Base-by-base conservation (phyloP, 306 rosid genomes). In the Begonia loranthoides region DNA sequence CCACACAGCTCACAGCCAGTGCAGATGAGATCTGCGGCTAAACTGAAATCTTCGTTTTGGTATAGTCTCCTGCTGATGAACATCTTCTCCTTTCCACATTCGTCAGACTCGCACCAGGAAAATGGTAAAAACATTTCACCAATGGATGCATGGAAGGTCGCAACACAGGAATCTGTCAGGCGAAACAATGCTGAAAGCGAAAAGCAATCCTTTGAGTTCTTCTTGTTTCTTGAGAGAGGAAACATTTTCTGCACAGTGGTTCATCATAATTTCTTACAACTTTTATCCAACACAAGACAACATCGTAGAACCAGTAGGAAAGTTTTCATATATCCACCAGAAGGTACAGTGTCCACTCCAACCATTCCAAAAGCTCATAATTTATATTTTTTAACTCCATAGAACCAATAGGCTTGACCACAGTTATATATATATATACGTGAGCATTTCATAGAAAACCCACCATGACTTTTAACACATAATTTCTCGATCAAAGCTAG, bases 1-100 rank as follows among this genome's bases (percentile, higher is more conserved):
- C 95, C 93, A 15, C 97, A 84, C 6, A 84, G 64, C 69, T 58
- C 77, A 70, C 97, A 88, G 49, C 97, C 97, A 47, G 74, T 77
- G 71, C 82, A 84, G 45, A 88, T 65, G 62, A 88, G 80, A 77
- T 77, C 79, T 43, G 60, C 71, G 24, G 52, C 88, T 33, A 84
- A 70, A 59, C 62, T 52, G 50, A 60, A 34, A 61, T 76, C 70
- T 70, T 66, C 70, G 1, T 52, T 49, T 65, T 60, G 57, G 58
- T 56, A 55, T 56, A 77, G 15, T 64, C 84, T 79, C 70, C 59
- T 60, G 64, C 97, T 71, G 16, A 79, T 51, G 54, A 81, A 80
- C 76, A 81, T 49, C 61, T 75, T 80, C 62, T 81, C 88, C 54
- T 55, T 75, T 41, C 62, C 60, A 6, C 58, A 55, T 69, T 66